phyloP scores from a whole-genome alignment of 2,329 filamentous ascomycete genomes.

The Polytolypa hystricis region DNA sequence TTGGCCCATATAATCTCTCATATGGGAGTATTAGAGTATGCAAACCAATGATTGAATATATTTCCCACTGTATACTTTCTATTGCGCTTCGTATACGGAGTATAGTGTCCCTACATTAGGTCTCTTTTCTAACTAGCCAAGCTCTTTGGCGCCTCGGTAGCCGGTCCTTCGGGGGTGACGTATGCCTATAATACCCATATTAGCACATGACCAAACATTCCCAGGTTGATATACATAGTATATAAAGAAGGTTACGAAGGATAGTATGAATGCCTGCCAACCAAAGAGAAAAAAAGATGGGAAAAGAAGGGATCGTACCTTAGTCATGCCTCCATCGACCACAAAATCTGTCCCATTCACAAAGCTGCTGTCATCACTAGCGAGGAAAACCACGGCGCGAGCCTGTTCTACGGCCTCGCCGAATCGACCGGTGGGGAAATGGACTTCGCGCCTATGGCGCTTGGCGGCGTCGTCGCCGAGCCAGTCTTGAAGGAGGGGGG shows the following conservation, averaged over 20 bases:
- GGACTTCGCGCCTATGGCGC: conserved; percentile 70
- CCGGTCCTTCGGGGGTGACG: conserved; percentile 50
- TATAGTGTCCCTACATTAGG: too few relatives aligned
- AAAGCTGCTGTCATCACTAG: conserved; percentile 79
- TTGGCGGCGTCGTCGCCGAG: conserved; percentile 77
- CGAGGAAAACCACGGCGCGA: conserved; percentile 76
- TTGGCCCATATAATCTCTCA: too few relatives aligned
- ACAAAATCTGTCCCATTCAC: conserved; percentile 88
- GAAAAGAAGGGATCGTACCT: conserved; percentile 31
- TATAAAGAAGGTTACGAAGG: not conserved
- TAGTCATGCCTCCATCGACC: conserved; percentile 91
- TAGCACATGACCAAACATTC: conserved; percentile 3
- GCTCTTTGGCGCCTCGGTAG: conserved; percentile 44
- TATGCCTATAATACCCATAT: conserved; percentile 47
- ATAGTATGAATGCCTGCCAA: too few relatives aligned
- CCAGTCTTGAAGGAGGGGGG: conserved; percentile 85
- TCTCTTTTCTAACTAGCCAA: conserved; percentile 19
- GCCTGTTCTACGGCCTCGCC: conserved; percentile 92
- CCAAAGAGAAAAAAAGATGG: conserved; percentile 4
- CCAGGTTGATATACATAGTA: too few relatives aligned
- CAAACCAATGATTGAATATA: too few relatives aligned
- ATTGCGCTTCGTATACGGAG: too few relatives aligned
- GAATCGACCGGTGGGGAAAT: conserved; percentile 80
- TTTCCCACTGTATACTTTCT: too few relatives aligned
- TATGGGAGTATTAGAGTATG: too few relatives aligned